Evolutionary conservation across 225 moss, liverwort and hornwort genomes (phyloP).

Genomic region (Lunularia cruciata): DNA sequence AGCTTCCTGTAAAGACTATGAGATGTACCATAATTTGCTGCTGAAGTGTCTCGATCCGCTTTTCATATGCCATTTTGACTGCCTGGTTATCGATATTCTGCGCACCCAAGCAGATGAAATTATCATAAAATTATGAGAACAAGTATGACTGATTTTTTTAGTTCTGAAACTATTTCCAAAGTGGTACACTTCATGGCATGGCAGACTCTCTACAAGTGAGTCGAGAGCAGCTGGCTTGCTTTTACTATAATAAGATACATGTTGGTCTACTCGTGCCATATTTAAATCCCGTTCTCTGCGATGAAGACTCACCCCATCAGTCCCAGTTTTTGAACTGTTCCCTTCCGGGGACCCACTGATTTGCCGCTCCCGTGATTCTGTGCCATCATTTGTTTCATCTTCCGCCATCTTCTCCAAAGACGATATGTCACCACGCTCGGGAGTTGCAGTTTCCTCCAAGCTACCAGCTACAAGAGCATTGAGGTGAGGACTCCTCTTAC

Average conservation of each 20-base stretch:
- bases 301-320: slow-evolving; percentile 6
- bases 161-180: neutral
- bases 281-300: slow-evolving; percentile 5
- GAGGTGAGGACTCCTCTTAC: neutral
- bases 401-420: slow-evolving; percentile 4
- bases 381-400: slow-evolving; percentile 1
- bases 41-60: slow-evolving; percentile 39
- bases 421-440: neutral
- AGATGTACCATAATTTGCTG: slow-evolving; percentile 43
- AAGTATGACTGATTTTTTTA: neutral
- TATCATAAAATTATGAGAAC: no score
- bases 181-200: neutral
- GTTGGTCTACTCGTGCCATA: slow-evolving; percentile 2
- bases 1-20: no score
- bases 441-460: neutral
- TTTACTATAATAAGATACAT: slow-evolving; percentile 19
- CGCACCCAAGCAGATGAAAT: neutral
- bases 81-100: slow-evolving; percentile 18
- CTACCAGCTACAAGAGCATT: slow-evolving; percentile 1
- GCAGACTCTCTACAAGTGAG: no score
- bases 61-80: slow-evolving; percentile 33
- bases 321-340: neutral
- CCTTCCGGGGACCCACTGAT: neutral
- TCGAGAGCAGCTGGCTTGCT: slow-evolving; percentile 28
- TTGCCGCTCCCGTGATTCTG: neutral